Evolutionary conservation across 2,329 filamentous ascomycete genomes (phyloP).

Genomic region (Ophiobolus disseminans): DNA sequence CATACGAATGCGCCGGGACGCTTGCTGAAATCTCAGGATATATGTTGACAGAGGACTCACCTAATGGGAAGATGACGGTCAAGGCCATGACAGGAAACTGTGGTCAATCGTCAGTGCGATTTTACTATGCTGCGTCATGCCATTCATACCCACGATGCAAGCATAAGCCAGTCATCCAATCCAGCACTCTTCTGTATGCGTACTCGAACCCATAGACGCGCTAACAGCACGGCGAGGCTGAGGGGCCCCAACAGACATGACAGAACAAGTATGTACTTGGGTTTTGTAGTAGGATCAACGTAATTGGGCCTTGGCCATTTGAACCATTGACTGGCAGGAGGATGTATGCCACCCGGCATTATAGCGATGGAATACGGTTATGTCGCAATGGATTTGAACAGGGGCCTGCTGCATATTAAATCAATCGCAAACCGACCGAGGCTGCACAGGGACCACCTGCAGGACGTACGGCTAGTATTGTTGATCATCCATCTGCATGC

Average conservation of each 20-base stretch:
- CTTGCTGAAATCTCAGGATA: neutral
- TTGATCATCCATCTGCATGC: no score
- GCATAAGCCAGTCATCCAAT: slow-evolving; percentile 35
- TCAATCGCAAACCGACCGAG: no score
- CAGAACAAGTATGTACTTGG: slow-evolving; percentile 20
- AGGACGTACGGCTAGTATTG: no score
- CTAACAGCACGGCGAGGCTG: slow-evolving; percentile 21
- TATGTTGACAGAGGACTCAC: slow-evolving; percentile 9
- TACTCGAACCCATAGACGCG: slow-evolving; percentile 30
- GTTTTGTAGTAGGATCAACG: slow-evolving; percentile 18
- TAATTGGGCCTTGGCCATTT: slow-evolving; percentile 29
- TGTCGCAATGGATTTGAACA: no score
- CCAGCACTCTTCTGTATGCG: slow-evolving; percentile 26
- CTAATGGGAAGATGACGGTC: slow-evolving; percentile 26
- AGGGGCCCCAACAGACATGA: slow-evolving; percentile 26
- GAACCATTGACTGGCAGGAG: no score
- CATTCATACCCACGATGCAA: slow-evolving; percentile 22
- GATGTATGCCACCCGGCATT: no score
- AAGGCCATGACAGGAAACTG: slow-evolving; percentile 20
- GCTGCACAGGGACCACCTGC: no score
- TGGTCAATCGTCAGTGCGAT: neutral
- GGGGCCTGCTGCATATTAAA: no score
- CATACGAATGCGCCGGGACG: neutral
- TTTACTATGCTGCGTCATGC: neutral
- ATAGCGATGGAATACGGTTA: no score